These are phyloP conservation scores for Phytopythium oedochilum DNA, from an alignment of 352 stramenopile species.

Conservation along the genomic window DNA sequence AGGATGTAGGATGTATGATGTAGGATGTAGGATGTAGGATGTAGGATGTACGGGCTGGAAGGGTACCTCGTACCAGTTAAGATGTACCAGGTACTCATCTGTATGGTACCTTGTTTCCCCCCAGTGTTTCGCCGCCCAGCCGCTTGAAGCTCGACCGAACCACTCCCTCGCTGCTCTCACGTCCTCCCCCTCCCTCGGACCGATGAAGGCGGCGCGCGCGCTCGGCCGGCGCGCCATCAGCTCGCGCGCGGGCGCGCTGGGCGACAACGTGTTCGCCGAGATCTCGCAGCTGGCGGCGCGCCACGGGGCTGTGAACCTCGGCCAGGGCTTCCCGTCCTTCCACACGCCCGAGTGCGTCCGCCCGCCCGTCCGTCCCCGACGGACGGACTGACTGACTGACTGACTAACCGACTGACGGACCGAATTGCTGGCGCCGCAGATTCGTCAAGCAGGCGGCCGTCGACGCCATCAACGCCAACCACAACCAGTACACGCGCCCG, in stretches of 20 bases:
- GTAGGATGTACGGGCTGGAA: too few relatives aligned
- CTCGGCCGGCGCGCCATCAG: conserved; percentile 36
- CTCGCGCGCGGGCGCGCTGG: conserved; percentile 52
- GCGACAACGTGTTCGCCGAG: conserved; percentile 84
- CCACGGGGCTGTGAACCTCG: conserved; percentile 91
- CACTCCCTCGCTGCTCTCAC: too few relatives aligned
- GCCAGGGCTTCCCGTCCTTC: conserved; percentile 96
- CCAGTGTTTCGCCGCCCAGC: too few relatives aligned
- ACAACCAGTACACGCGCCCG: conserved; percentile 90
- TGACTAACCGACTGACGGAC: background rate
- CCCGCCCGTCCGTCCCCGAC: background rate
- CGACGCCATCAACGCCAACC: conserved; percentile 64
- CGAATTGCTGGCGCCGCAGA: conserved; percentile 9
- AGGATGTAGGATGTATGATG: too few relatives aligned
- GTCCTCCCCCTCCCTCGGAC: too few relatives aligned
- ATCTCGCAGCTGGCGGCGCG: conserved; percentile 81
- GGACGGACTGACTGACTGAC: background rate
- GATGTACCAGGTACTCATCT: too few relatives aligned
- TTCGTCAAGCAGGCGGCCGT: conserved; percentile 89
- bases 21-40: too few relatives aligned
- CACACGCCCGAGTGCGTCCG: conserved; percentile 61
- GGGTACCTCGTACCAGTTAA: too few relatives aligned
- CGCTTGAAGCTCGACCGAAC: too few relatives aligned
- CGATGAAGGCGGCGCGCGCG: background rate
- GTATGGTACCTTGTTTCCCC: too few relatives aligned